A percentile compares a stretch with the other conserved stretches of the same genome.
Evolutionary conservation across 1,284 basidiomycete genomes (phyloP).

Genomic region (Ganoderma leucocontextum): DNA sequence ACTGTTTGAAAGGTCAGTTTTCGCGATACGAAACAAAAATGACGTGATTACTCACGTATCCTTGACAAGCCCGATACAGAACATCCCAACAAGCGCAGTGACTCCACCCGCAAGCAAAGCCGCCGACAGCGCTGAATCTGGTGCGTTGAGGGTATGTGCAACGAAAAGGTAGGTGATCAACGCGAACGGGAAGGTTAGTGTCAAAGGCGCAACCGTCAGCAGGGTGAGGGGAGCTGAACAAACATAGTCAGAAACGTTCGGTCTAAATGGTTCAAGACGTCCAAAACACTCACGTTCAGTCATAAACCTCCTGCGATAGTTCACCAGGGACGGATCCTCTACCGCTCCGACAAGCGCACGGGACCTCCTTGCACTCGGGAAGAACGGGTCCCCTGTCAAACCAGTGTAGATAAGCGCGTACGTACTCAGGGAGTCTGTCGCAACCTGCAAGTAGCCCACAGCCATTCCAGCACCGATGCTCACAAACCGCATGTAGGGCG

Average conservation of each 20-base stretch:
- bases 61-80: slow-evolving; percentile 83
- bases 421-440: slow-evolving; percentile 80
- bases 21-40: background rate
- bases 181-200: slow-evolving; percentile 82
- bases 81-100: slow-evolving; percentile 83
- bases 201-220: slow-evolving; percentile 83
- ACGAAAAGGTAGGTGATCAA: slow-evolving; percentile 89
- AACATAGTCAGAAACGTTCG: slow-evolving; percentile 13
- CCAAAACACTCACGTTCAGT: slow-evolving; percentile 59
- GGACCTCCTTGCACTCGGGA: slow-evolving; percentile 77
- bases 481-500: slow-evolving; percentile 52
- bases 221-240: slow-evolving; percentile 70
- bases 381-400: slow-evolving; percentile 86
- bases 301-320: slow-evolving; percentile 57
- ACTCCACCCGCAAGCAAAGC: slow-evolving; percentile 81
- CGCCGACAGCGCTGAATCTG: slow-evolving; percentile 80
- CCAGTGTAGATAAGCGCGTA: slow-evolving; percentile 89
- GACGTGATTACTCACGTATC: slow-evolving; percentile 64
- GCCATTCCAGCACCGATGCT: slow-evolving; percentile 51
- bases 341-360: slow-evolving; percentile 62
- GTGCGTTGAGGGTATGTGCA: slow-evolving; percentile 82
- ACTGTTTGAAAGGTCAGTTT: slow-evolving; percentile 35
- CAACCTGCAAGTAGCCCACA: slow-evolving; percentile 64
- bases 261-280: background rate
- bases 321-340: slow-evolving; percentile 46